Conservation (phyloP, 352 stramenopile species). For the Phytopythium vexans region DNA sequence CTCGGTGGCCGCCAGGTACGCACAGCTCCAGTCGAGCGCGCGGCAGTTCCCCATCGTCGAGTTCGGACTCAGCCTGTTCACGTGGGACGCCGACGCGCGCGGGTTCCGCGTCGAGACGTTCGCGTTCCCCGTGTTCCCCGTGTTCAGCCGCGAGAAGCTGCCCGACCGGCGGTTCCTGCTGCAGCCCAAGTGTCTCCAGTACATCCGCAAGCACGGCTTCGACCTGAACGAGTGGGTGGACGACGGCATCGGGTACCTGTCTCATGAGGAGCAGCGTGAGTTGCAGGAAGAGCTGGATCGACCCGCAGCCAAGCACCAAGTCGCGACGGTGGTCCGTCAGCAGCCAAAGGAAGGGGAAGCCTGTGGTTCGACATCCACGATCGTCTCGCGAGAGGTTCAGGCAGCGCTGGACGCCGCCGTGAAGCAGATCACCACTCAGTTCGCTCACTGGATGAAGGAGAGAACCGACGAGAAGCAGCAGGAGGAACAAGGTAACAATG, state of each 20-base stretch:
- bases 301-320: slow-evolving; percentile 30
- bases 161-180: slow-evolving; percentile 61
- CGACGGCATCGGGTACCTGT: slow-evolving; percentile 65
- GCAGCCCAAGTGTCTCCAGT: slow-evolving; percentile 75
- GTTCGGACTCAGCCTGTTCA: slow-evolving; percentile 72
- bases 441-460: background rate
- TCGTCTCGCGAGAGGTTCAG: slow-evolving; percentile 4
- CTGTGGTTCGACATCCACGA: too few relatives aligned
- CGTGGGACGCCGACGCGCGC: slow-evolving; percentile 33
- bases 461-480: background rate
- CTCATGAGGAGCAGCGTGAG: slow-evolving; percentile 46
- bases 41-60: slow-evolving; percentile 69
- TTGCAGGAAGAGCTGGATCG: slow-evolving; percentile 23
- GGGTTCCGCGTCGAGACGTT: slow-evolving; percentile 58
- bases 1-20: slow-evolving; percentile 63
- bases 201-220: slow-evolving; percentile 73
- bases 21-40: slow-evolving; percentile 47
- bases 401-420: slow-evolving; percentile 1
- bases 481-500: slow-evolving; percentile 7
- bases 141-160: slow-evolving; percentile 5
- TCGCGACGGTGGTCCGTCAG: background rate
- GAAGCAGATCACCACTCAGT: background rate
- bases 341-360: too few relatives aligned
- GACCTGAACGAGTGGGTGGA: slow-evolving; percentile 80
- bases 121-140: slow-evolving; percentile 76